A percentile compares a stretch with the other conserved stretches of the same genome.
Evolutionary conservation across 2,329 filamentous ascomycete species (phyloP).

Genomic region (Sarocladium kiliense): DNA sequence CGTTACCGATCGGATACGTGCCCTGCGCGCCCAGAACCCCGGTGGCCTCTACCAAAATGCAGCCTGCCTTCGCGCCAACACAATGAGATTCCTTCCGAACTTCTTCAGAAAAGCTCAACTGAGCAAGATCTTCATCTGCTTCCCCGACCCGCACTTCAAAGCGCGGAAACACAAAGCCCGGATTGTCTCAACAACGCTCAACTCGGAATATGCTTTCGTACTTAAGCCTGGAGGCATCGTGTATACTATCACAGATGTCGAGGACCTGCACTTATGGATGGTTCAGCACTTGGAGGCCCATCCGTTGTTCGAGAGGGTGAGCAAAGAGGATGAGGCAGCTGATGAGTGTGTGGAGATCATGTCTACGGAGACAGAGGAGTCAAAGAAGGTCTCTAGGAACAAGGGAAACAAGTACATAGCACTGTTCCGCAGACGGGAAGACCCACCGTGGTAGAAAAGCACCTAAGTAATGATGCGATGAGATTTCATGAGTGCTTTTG

Average conservation of each 20-base stretch:
- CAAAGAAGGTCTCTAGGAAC: constrained; percentile 92
- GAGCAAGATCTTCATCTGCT: constrained; percentile 92
- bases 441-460: constrained; percentile 72
- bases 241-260: constrained; percentile 97
- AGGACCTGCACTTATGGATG: constrained; percentile 93
- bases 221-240: constrained; percentile 77
- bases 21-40: constrained; percentile 63
- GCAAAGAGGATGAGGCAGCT: constrained; percentile 59
- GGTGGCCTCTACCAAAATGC: constrained; percentile 73
- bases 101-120: constrained; percentile 83
- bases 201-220: constrained; percentile 89
- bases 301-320: constrained; percentile 71
- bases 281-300: constrained; percentile 76
- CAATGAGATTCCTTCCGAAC: constrained; percentile 99
- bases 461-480: background rate
- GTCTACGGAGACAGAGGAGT: constrained; percentile 86
- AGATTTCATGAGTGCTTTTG: too few relatives aligned
- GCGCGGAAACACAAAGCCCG: constrained; percentile 93
- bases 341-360: constrained; percentile 72
- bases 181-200: constrained; percentile 83
- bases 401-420: constrained; percentile 87
- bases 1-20: constrained; percentile 80
- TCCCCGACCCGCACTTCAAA: constrained; percentile 98
- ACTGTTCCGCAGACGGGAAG: constrained; percentile 73
- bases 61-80: constrained; percentile 83